Evolutionary conservation across 2,329 filamentous ascomycete species (phyloP).

Genomic region (Fulvia fulva): DNA sequence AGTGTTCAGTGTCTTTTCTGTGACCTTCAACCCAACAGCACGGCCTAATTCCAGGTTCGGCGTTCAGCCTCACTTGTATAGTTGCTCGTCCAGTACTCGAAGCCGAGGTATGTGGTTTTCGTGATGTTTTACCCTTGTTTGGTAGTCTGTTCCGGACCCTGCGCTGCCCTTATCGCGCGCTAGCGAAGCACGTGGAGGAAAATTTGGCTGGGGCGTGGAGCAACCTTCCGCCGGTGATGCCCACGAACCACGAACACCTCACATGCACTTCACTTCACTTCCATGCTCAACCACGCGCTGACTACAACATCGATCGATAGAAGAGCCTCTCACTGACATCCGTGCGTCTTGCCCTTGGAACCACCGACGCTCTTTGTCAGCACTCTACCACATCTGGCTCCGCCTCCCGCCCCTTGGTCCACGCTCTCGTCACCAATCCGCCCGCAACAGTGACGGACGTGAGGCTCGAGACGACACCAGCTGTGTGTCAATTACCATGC

Average conservation of each 20-base stretch:
- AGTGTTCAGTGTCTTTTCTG: no score
- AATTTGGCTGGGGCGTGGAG: background rate
- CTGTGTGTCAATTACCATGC: conserved; percentile 9
- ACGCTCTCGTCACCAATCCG: background rate
- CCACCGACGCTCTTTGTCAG: background rate
- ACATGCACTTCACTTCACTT: background rate
- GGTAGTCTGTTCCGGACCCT: background rate
- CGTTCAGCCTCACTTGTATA: no score
- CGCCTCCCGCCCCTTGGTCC: conserved; percentile 5
- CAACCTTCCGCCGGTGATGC: background rate
- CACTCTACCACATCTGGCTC: background rate
- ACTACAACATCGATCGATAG: background rate
- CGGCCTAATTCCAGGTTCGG: no score
- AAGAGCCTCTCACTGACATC: background rate
- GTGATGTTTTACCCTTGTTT: background rate
- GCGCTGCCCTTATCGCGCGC: background rate
- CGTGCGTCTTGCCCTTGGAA: background rate
- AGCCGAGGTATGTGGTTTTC: background rate
- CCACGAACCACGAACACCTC: background rate
- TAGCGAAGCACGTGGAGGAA: background rate
- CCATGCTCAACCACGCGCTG: background rate
- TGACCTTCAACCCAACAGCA: no score
- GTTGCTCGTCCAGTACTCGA: background rate
- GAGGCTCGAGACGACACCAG: background rate
- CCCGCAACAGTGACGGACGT: background rate